phyloP scores from a whole-genome alignment of 2,329 filamentous ascomycete species.

The Aspergillus luchuensis region DNA sequence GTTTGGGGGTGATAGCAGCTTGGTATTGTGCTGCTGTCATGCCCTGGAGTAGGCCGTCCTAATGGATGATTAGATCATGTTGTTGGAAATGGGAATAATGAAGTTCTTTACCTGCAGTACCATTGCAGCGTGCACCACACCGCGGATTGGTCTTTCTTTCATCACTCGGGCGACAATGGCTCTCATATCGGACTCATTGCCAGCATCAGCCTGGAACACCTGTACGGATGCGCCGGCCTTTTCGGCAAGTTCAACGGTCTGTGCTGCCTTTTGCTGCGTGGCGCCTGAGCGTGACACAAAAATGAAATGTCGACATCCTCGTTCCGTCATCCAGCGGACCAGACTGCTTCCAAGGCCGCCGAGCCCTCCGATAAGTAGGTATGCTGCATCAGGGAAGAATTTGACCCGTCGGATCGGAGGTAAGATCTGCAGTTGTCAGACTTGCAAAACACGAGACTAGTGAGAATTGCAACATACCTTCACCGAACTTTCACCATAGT shows the following conservation, averaged over 20 bases:
- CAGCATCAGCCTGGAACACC: background rate
- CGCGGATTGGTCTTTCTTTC: background rate
- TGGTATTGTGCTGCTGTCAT: background rate
- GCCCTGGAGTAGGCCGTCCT: background rate
- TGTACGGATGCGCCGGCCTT: background rate
- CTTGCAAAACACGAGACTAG: too few species aligned
- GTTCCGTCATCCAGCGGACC: background rate
- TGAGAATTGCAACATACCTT: background rate
- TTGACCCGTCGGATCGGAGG: background rate
- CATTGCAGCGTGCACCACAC: background rate
- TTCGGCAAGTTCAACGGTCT: background rate
- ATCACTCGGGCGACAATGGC: background rate
- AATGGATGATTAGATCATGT: background rate
- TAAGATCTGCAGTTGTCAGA: background rate
- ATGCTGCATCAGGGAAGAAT: background rate
- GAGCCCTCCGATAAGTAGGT: background rate
- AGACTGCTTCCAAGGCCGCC: background rate
- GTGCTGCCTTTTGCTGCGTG: background rate
- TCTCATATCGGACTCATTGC: background rate
- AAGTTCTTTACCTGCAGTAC: background rate
- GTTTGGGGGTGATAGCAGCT: background rate
- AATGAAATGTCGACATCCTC: background rate
- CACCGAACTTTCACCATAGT: background rate
- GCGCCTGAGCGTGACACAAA: background rate
- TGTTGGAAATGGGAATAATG: background rate